These are phyloP conservation scores for Camelina hispida DNA, from an alignment of 345 rosid genomes.

Conservation along the genomic window DNA sequence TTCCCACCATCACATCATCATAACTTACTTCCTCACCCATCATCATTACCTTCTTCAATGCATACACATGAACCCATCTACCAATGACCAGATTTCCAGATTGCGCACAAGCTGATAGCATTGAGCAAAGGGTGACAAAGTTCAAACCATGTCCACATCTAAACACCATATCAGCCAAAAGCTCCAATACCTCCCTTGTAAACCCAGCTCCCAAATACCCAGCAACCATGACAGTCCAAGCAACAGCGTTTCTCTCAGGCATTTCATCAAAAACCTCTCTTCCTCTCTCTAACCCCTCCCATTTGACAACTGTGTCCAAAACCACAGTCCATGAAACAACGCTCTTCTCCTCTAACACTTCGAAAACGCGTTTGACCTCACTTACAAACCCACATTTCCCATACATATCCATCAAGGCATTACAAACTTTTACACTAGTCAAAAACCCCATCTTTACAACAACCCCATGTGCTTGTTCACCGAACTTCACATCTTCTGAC, in stretches of 20 bases:
- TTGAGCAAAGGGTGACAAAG: conserved; percentile 63
- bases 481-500: conserved; percentile 54
- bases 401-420: conserved; percentile 76
- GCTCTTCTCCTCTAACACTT: conserved; percentile 56
- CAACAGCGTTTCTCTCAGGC: conserved; percentile 75
- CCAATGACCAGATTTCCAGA: conserved; percentile 70
- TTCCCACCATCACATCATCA: conserved; percentile 60
- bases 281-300: conserved; percentile 69
- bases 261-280: conserved; percentile 61
- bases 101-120: conserved; percentile 70
- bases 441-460: conserved; percentile 60
- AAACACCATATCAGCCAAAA: conserved; percentile 57
- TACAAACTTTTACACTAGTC: conserved; percentile 51
- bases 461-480: conserved; percentile 66
- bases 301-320: conserved; percentile 64
- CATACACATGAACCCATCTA: conserved; percentile 76
- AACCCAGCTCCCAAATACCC: conserved; percentile 71
- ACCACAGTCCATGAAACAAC: conserved; percentile 79
- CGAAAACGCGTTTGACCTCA: conserved; percentile 54
- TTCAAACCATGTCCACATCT: conserved; percentile 50
- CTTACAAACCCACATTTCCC: conserved; percentile 62
- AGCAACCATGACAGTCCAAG: conserved; percentile 74
- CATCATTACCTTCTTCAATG: conserved; percentile 56
- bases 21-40: conserved; percentile 53
- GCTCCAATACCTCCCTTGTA: conserved; percentile 50